phyloP scores from a whole-genome alignment of 2,329 filamentous ascomycete species.

The Helicocarpus griseus region DNA sequence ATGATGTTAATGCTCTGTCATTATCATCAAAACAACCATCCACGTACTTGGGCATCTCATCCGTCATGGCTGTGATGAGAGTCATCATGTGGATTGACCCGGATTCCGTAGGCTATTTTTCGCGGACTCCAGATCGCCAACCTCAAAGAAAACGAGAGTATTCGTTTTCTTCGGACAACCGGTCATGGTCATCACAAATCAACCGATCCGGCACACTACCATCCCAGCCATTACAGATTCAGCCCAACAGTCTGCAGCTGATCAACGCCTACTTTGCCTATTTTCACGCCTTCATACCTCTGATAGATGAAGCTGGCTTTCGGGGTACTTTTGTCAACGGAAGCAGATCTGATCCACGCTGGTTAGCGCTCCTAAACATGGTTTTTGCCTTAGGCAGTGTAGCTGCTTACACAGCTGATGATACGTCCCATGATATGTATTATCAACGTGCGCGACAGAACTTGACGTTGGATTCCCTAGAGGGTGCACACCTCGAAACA shows the following conservation, averaged over 20 bases:
- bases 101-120: constrained; percentile 38
- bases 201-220: constrained; percentile 25
- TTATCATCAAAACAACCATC: constrained; percentile 49
- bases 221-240: constrained; percentile 42
- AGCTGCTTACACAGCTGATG: constrained; percentile 51
- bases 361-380: constrained; percentile 65
- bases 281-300: constrained; percentile 61
- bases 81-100: constrained; percentile 54
- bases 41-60: constrained; percentile 64
- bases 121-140: constrained; percentile 32
- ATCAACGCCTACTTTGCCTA: constrained; percentile 69
- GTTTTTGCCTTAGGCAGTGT: constrained; percentile 68
- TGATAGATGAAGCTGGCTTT: constrained; percentile 64
- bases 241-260: constrained; percentile 56
- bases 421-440: constrained; percentile 59
- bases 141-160: constrained; percentile 25
- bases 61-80: constrained; percentile 63
- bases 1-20: constrained; percentile 62
- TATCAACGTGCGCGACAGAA: constrained; percentile 60
- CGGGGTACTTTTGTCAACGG: constrained; percentile 55
- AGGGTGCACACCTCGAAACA: constrained; percentile 62
- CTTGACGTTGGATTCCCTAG: constrained; percentile 57
- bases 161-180: constrained; percentile 25
- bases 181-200: constrained; percentile 12
- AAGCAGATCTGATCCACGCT: constrained; percentile 55